These are phyloP conservation scores for Torulaspora pretoriensis DNA, from an alignment of 1,139 yeast species.

Conservation along the genomic window DNA sequence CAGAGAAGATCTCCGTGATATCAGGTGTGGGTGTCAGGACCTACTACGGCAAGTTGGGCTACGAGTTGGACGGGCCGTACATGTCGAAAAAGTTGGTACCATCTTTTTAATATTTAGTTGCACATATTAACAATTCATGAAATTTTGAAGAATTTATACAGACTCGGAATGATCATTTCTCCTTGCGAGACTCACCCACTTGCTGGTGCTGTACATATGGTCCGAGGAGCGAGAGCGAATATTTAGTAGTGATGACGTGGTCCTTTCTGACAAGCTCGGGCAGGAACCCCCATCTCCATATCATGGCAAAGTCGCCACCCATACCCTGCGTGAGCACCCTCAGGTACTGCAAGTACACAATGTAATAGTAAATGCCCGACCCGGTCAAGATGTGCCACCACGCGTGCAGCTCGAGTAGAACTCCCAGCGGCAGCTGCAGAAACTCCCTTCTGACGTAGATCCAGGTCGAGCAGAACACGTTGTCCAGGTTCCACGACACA, in stretches of 20 bases:
- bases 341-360: constrained; percentile 60
- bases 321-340: constrained; percentile 56
- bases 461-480: constrained; percentile 68
- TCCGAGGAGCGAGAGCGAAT: constrained; percentile 30
- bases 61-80: constrained; percentile 89
- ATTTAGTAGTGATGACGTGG: constrained; percentile 25
- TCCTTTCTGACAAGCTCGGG: constrained; percentile 41
- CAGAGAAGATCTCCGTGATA: constrained; percentile 84
- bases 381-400: constrained; percentile 98
- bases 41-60: constrained; percentile 88
- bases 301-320: constrained; percentile 48
- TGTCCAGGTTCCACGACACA: constrained; percentile 73
- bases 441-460: constrained; percentile 56
- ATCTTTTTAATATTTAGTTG: constrained; percentile 2
- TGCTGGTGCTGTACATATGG: constrained; percentile 14
- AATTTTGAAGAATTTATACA: not conserved
- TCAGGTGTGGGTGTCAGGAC: constrained; percentile 98
- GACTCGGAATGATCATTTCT: constrained; percentile 3
- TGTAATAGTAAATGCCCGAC: constrained; percentile 67
- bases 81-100: constrained; percentile 62
- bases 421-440: constrained; percentile 85
- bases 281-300: constrained; percentile 48
- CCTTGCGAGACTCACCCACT: constrained; percentile 10
- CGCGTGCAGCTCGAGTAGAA: constrained; percentile 86
- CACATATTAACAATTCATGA: not conserved